Percentiles rank a stretch among this genome's conserved stretches.
Conservation (phyloP, 1,284 basidiomycete species). For the Marasmius sp. region DNA sequence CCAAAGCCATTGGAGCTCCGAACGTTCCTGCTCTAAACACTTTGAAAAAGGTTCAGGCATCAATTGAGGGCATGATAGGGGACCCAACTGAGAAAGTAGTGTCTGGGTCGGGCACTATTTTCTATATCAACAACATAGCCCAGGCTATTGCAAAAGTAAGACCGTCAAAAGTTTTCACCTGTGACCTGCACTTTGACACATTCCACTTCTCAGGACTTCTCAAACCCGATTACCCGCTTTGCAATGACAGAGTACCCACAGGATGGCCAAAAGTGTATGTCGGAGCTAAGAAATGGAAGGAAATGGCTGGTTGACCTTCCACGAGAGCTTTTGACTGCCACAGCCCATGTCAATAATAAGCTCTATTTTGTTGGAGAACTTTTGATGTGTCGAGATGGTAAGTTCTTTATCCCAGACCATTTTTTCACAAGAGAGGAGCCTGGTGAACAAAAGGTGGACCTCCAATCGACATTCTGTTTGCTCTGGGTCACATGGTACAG, state of each 20-base stretch:
- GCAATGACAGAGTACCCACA: slow-evolving; percentile 27
- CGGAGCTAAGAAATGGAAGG: slow-evolving; percentile 21
- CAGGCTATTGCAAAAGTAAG: slow-evolving; percentile 22
- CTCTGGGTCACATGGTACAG: neutral
- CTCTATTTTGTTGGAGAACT: neutral
- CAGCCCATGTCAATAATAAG: neutral
- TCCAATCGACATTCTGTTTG: neutral
- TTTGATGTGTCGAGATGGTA: neutral
- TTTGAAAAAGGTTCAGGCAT: neutral
- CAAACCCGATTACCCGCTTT: slow-evolving; percentile 23
- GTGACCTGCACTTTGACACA: neutral
- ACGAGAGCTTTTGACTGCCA: neutral
- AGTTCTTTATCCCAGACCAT: neutral
- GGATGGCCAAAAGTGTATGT: slow-evolving; percentile 20
- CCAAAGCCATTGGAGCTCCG: slow-evolving; percentile 22
- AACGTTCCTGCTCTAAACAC: slow-evolving; percentile 23
- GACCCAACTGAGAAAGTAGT: slow-evolving; percentile 18
- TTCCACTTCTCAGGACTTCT: slow-evolving; percentile 23
- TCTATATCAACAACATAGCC: slow-evolving; percentile 26
- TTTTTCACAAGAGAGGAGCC: neutral
- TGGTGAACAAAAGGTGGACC: neutral
- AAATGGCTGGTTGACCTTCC: slow-evolving; percentile 26
- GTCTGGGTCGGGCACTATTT: slow-evolving; percentile 20
- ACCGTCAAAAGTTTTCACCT: neutral
- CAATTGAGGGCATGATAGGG: slow-evolving; percentile 13